Percentiles rank a stretch among this genome's conserved stretches.
Conservation (phyloP, 371 early-diverging fungal species). For the Chytridium lagenaria region DNA sequence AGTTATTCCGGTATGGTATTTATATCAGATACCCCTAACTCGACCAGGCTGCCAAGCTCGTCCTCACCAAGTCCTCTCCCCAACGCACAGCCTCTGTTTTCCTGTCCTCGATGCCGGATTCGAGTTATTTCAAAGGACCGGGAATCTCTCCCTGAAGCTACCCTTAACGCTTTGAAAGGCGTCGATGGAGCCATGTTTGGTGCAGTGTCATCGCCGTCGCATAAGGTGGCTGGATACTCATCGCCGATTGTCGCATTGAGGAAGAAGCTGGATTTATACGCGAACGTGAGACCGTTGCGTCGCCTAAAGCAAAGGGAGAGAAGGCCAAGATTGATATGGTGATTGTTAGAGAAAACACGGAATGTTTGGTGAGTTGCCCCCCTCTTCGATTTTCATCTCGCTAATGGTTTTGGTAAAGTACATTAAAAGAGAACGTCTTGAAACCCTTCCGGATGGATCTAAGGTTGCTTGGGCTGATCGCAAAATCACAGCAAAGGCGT, state of each 20-base stretch:
- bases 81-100: constrained; percentile 69
- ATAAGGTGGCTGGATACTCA: constrained; percentile 95
- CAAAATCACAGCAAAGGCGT: constrained; percentile 86
- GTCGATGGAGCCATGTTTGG: constrained; percentile 96
- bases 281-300: constrained; percentile 90
- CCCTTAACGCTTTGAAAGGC: constrained; percentile 75
- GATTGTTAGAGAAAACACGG: constrained; percentile 96
- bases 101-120: constrained; percentile 91
- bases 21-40: neutral
- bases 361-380: constrained; percentile 85
- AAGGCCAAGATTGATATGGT: constrained; percentile 80
- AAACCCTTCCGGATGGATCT: constrained; percentile 72
- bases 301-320: constrained; percentile 9
- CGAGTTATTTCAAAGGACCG: constrained; percentile 90
- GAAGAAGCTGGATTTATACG: constrained; percentile 91
- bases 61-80: constrained; percentile 83
- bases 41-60: constrained; percentile 83
- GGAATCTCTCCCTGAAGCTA: constrained; percentile 88
- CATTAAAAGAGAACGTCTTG: constrained; percentile 81
- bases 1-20: constrained; percentile 73
- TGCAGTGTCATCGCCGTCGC: constrained; percentile 95
- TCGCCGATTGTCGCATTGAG: constrained; percentile 95
- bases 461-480: constrained; percentile 83
- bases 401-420: constrained; percentile 59
- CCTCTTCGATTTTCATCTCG: too few relatives aligned